Base-by-base conservation (phyloP, 345 rosid species). In the Atalantia buxifolia region DNA sequence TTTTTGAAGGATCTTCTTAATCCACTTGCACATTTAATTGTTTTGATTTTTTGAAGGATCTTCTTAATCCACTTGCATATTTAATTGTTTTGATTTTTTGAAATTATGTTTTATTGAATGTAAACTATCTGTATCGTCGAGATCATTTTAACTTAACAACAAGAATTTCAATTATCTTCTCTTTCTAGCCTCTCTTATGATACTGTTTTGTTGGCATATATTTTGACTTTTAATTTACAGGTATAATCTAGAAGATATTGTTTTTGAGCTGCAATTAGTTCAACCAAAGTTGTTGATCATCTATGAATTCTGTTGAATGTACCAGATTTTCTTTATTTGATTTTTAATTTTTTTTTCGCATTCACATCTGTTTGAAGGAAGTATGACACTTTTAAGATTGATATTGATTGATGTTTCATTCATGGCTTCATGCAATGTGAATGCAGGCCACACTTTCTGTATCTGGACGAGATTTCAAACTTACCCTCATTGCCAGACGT, bases 401-500 rank as follows among this genome's bases (percentile, higher is more conserved):
- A 42, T 57, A 72, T 80, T 63, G 33, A 38, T 78, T 76, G 66
- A 69, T 80, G 69, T 69, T 64, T 60, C 21, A 30, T 78, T 80
- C 33, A 80, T 80, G 53, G 28, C 22, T 81, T 75, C 36, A 63
- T 73, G 69, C 77, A 42, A 6, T 81, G 31, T 86, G 86, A 83
- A 71, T 85, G 78, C 38, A 96, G 99, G 91, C 84, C 75, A 80
- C 91, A 16, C 89, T 92, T 74, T 88, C 92, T 81, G 88, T 87
- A 66, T 89, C 91, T 77, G 99, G 97, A 80, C 88, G 95, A 72
- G 89, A 89, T 78, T 87, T 94, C 80, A 92, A 84, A 75, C 87
- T 96, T 72, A 91, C 98, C 62, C 90, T 96, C 59, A 92, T 96
- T 80, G 97, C 98, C n/a, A 94, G 98, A 83, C 97, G 99, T 50